phyloP scores from a whole-genome alignment of 805 yeast species.

The Saturnispora sekii region DNA sequence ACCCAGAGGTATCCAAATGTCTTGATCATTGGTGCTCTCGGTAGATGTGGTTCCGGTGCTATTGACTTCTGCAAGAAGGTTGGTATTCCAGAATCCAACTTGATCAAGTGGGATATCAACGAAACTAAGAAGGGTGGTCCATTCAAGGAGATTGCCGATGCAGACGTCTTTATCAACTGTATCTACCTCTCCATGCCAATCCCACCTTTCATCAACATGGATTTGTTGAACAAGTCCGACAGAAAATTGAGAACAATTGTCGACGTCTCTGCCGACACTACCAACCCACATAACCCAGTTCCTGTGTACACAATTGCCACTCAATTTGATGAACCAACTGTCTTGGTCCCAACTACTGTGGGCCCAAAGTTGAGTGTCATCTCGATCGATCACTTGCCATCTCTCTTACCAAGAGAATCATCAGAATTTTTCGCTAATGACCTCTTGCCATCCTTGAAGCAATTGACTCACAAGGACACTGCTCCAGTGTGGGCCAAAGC shows the following conservation, averaged over 20 bases:
- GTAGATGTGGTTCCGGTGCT: slow-evolving; percentile 99
- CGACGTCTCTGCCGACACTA: slow-evolving; percentile 97
- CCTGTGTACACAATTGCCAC: slow-evolving; percentile 91
- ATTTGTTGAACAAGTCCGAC: slow-evolving; percentile 49
- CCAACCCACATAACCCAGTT: slow-evolving; percentile 96
- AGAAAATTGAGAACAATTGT: slow-evolving; percentile 88
- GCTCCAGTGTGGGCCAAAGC: slow-evolving; percentile 94
- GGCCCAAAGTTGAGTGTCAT: slow-evolving; percentile 88
- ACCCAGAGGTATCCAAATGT: slow-evolving; percentile 67
- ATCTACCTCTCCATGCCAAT: slow-evolving; percentile 90
- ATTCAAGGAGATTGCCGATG: slow-evolving; percentile 77
- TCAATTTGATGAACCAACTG: slow-evolving; percentile 86
- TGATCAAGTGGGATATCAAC: slow-evolving; percentile 90
- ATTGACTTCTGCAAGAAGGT: slow-evolving; percentile 68
- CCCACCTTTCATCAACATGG: slow-evolving; percentile 76
- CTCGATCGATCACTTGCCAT: slow-evolving; percentile 94
- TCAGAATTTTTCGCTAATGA: slow-evolving; percentile 86
- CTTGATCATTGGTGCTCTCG: slow-evolving; percentile 91
- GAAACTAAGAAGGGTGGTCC: slow-evolving; percentile 98
- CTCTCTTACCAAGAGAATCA: slow-evolving; percentile 92
- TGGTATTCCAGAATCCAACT: slow-evolving; percentile 81
- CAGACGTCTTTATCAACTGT: slow-evolving; percentile 92
- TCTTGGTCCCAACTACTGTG: slow-evolving; percentile 59
- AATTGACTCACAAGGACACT: slow-evolving; percentile 69
- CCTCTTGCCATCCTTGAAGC: slow-evolving; percentile 79